Conservation (phyloP, 2,329 filamentous ascomycete genomes). For the Fusarium protoensiforme region DNA sequence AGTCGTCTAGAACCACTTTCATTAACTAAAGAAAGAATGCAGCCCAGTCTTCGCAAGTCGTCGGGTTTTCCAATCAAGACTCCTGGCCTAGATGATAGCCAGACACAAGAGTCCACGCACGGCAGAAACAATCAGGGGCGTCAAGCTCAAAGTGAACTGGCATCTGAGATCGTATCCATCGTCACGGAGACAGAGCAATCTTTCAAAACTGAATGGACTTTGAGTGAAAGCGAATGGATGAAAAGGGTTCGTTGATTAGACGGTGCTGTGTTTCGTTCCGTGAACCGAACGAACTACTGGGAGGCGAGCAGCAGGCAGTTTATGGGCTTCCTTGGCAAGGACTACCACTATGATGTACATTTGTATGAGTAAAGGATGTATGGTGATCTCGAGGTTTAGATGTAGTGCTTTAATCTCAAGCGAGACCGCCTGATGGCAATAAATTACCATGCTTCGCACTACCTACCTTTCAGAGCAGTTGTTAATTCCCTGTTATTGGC, state of each 20-base stretch:
- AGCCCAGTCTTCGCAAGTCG: neutral
- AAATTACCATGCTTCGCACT: neutral
- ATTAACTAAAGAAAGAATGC: neutral
- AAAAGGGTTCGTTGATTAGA: neutral
- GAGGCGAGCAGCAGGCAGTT: neutral
- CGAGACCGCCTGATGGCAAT: neutral
- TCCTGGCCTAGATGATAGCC: neutral
- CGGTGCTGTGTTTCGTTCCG: neutral
- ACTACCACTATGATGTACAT: neutral
- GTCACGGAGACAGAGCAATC: slow-evolving; percentile 7
- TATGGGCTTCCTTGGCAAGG: neutral
- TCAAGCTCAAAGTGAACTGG: neutral
- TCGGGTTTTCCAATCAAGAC: neutral
- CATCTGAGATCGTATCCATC: neutral
- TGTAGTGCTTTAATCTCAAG: neutral
- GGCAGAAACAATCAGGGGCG: neutral
- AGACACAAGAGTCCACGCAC: neutral
- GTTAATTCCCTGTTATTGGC: neutral
- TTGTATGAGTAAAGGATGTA: neutral
- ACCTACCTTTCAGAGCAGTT: neutral
- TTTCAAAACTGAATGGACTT: slow-evolving; percentile 17
- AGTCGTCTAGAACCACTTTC: neutral
- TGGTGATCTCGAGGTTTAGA: neutral
- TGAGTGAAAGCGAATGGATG: slow-evolving; percentile 35
- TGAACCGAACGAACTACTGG: neutral